These are phyloP conservation scores for Psilocybe mexicana DNA, from an alignment of 1,284 basidiomycete species.

Conservation along the genomic window DNA sequence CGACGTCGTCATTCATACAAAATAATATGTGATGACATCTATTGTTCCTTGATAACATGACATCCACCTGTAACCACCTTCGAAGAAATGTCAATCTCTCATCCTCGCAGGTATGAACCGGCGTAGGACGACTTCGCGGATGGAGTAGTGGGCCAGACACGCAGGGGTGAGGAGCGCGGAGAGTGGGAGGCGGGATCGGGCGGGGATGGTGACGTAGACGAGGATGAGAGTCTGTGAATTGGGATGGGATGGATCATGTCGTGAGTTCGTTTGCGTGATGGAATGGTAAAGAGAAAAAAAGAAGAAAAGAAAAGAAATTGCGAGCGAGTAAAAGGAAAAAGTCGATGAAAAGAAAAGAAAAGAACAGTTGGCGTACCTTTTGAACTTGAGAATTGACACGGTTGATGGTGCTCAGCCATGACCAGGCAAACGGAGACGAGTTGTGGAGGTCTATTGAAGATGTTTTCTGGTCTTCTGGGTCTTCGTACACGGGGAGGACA, in stretches of 20 bases:
- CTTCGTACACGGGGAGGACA: conserved; percentile 87
- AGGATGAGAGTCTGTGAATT: conserved; percentile 76
- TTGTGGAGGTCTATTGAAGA: conserved; percentile 67
- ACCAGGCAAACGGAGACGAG: conserved; percentile 81
- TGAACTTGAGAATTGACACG: conserved; percentile 97
- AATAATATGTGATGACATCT: no score
- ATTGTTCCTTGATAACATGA: no score
- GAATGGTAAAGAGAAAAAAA: no score
- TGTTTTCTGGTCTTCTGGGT: conserved; percentile 65
- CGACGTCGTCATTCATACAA: no score
- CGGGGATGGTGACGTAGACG: conserved; percentile 90
- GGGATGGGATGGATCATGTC: not conserved
- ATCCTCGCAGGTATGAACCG: conserved; percentile 91
- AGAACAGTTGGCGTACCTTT: conserved; percentile 59
- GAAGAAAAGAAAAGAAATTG: no score
- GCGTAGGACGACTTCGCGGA: conserved; percentile 85
- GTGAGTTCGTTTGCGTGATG: no score
- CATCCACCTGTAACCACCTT: no score
- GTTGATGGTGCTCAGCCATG: conserved; percentile 96
- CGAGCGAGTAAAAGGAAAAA: not conserved
- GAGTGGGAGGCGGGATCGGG: conserved; percentile 53
- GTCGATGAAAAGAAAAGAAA: not conserved
- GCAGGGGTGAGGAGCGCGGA: conserved; percentile 66
- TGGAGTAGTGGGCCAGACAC: conserved; percentile 69
- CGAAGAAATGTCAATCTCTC: conserved; percentile 56